phyloP scores from a whole-genome alignment of 192 early-diverging fungal species.

The Kappamyces sp. region DNA sequence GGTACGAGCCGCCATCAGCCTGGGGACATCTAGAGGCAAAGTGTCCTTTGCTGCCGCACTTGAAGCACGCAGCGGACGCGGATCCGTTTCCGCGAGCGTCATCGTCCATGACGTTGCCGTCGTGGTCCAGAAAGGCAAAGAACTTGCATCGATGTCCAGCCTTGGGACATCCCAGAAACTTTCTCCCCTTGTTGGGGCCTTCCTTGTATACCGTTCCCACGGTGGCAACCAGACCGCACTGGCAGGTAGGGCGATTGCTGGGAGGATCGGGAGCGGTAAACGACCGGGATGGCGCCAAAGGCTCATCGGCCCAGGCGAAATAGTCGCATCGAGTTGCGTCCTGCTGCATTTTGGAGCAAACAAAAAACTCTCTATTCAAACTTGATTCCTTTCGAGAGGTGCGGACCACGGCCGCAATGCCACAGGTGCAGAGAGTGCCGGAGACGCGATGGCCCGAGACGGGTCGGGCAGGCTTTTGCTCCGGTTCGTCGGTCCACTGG shows the following conservation, averaged over 20 bases:
- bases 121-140: conserved; percentile 32
- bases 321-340: conserved; percentile 36
- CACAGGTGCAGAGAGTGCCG: conserved; percentile 18
- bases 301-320: conserved; percentile 57
- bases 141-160: conserved; percentile 25
- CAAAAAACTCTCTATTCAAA: conserved; percentile 19
- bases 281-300: not conserved
- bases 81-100: no score
- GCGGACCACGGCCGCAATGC: conserved; percentile 13
- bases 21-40: not conserved
- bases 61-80: not conserved
- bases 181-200: conserved; percentile 45
- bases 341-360: conserved; percentile 20
- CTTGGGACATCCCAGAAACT: conserved; percentile 48
- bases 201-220: conserved; percentile 22
- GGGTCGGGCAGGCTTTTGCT: not conserved
- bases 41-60: not conserved
- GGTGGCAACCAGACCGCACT: conserved; percentile 40
- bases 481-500: conserved; percentile 17
- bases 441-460: conserved; percentile 14
- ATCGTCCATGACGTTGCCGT: not conserved
- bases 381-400: conserved; percentile 21
- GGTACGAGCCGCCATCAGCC: no score
- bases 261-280: not conserved
- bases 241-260: conserved; percentile 26